Evolutionary conservation across 2,329 filamentous ascomycete species (phyloP).

Genomic region (Ceratocystis albifundus): DNA sequence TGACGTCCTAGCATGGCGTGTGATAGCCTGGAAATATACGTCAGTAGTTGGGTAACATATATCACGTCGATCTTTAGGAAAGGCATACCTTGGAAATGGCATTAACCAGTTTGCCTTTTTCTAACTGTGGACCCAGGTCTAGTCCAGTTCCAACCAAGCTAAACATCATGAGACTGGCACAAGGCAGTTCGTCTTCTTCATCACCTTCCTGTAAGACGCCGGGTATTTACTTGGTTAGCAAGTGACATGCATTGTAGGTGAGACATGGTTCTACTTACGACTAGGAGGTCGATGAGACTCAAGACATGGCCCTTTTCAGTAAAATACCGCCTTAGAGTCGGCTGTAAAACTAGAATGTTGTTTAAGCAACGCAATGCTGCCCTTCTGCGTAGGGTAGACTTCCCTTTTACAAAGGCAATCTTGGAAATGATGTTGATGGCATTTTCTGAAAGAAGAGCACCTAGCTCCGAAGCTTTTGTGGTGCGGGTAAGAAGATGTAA

Average conservation of each 20-base stretch:
- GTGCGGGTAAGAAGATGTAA: conserved; percentile 21
- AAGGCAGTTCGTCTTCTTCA: conserved; percentile 24
- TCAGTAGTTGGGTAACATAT: not conserved
- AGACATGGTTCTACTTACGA: conserved; percentile 5
- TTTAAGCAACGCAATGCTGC: conserved; percentile 22
- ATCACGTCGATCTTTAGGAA: not conserved
- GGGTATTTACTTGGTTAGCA: not conserved
- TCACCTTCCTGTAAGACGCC: conserved; percentile 19
- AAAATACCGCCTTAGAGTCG: conserved; percentile 23
- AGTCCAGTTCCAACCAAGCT: conserved; percentile 23
- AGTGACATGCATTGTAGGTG: not conserved
- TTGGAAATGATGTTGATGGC: conserved; percentile 19
- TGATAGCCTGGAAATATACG: conserved; percentile 21
- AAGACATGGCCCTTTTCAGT: conserved; percentile 22
- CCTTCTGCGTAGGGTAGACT: conserved; percentile 16
- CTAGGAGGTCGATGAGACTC: conserved; percentile 21
- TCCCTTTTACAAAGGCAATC: conserved; percentile 21
- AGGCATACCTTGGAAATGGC: conserved; percentile 24
- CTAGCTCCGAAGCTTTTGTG: conserved; percentile 12
- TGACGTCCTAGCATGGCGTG: conserved; percentile 23
- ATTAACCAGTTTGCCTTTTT: conserved; percentile 25
- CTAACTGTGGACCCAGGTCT: conserved; percentile 36
- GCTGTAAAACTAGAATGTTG: conserved; percentile 24
- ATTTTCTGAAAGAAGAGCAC: conserved; percentile 16
- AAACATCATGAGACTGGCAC: conserved; percentile 24